A percentile compares a stretch with the other conserved stretches of the same genome.
Evolutionary conservation across 1,139 yeast species (phyloP).

Genomic region (Scheffersomyces lignicola): DNA sequence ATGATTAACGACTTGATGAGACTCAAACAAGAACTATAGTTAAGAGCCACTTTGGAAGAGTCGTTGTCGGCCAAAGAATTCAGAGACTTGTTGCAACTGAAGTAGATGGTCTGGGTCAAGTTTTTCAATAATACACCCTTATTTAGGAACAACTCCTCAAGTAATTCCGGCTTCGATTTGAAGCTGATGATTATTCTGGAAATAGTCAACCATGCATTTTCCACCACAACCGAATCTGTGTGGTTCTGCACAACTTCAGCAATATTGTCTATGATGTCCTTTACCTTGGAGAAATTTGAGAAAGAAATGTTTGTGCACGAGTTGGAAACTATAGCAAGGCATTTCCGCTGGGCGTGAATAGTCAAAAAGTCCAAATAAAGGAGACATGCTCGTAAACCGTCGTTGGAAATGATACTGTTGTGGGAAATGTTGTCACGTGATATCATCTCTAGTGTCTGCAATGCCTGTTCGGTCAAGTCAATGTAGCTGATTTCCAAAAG

Average conservation of each 20-base stretch:
- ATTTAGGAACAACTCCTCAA: conserved; percentile 47
- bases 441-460: conserved; percentile 72
- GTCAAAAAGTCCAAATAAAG: conserved; percentile 86
- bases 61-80: conserved; percentile 12
- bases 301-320: conserved; percentile 56
- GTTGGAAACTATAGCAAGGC: conserved; percentile 75
- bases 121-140: conserved; percentile 26
- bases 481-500: conserved; percentile 77
- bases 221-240: conserved; percentile 63
- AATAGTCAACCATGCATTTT: conserved; percentile 67
- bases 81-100: conserved; percentile 31
- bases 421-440: conserved; percentile 56
- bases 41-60: conserved; percentile 23
- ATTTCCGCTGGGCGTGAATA: conserved; percentile 84
- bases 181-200: conserved; percentile 62
- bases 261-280: conserved; percentile 61
- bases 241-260: conserved; percentile 61
- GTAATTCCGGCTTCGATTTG: conserved; percentile 38
- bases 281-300: conserved; percentile 47
- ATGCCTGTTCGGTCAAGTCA: conserved; percentile 90
- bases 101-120: conserved; percentile 25
- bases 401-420: conserved; percentile 50
- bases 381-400: conserved; percentile 68
- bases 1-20: conserved; percentile 45
- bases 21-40: conserved; percentile 34